These are phyloP conservation scores for Apiospora pterosperma DNA, from an alignment of 2,329 filamentous ascomycete species.

Conservation along the genomic window DNA sequence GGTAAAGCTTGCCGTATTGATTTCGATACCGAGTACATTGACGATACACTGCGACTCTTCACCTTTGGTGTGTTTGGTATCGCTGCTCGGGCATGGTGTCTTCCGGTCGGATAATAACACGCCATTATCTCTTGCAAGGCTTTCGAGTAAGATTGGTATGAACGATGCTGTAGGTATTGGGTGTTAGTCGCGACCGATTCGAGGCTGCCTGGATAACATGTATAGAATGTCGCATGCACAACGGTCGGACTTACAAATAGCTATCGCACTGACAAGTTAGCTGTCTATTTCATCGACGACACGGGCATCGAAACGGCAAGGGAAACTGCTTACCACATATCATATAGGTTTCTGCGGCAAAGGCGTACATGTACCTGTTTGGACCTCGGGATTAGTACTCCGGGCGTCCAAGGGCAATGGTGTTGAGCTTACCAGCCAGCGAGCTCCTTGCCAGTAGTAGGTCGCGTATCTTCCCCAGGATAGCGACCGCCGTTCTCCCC, in stretches of 20 bases:
- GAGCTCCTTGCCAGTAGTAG: conserved; percentile 84
- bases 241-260: conserved; percentile 11
- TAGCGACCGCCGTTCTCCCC: conserved; percentile 49
- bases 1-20: conserved; percentile 95
- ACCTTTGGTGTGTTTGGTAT: conserved; percentile 44
- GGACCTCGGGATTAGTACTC: not conserved
- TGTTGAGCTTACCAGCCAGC: conserved; percentile 66
- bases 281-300: not conserved
- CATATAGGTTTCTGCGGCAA: conserved; percentile 94
- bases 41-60: conserved; percentile 74
- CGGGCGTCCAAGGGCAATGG: not conserved
- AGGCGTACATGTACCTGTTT: conserved; percentile 72
- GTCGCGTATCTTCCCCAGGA: conserved; percentile 79
- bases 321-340: conserved; percentile 70
- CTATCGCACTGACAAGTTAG: conserved; percentile 2
- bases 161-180: conserved; percentile 67
- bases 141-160: conserved; percentile 92
- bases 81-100: conserved; percentile 62
- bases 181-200: not conserved
- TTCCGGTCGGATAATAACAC: conserved; percentile 75
- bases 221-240: not conserved
- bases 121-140: conserved; percentile 87
- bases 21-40: conserved; percentile 73
- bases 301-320: not conserved
- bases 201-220: too few species aligned